Conservation (phyloP, 2,329 filamentous ascomycete species). For the Alternaria conjuncta region DNA sequence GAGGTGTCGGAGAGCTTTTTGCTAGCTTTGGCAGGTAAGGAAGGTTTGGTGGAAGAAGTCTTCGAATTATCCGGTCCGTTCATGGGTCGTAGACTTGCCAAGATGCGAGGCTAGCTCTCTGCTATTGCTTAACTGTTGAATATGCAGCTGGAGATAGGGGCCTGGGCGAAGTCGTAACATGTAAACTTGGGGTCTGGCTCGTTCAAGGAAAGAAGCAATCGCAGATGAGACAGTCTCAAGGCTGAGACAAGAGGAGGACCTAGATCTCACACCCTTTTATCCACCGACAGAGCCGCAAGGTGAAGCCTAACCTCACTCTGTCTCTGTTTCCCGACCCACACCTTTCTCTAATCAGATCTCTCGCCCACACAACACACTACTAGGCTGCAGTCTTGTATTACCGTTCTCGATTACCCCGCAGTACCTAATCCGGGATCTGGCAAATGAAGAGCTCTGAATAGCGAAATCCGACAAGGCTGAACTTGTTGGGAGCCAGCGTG, state of each 20-base stretch:
- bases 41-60: conserved; percentile 8
- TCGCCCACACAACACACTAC: conserved; percentile 4
- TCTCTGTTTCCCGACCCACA: background rate
- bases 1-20: conserved; percentile 29
- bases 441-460: conserved; percentile 11
- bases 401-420: conserved; percentile 12
- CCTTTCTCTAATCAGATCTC: background rate
- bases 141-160: background rate
- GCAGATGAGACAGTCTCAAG: background rate
- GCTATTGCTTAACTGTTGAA: background rate
- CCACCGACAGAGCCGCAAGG: conserved; percentile 11
- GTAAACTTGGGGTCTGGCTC: background rate
- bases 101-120: background rate
- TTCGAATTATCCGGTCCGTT: conserved; percentile 22
- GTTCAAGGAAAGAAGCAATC: background rate
- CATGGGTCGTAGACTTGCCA: conserved; percentile 18
- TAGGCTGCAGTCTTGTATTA: conserved; percentile 10
- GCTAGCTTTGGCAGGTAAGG: conserved; percentile 9
- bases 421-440: background rate
- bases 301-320: conserved; percentile 7
- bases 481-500: conserved; percentile 1
- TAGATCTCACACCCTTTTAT: conserved; percentile 18
- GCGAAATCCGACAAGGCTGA: conserved; percentile 9
- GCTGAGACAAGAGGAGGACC: conserved; percentile 1
- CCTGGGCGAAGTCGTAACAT: background rate